Evolutionary conservation across 331 rosid genomes (phyloP).

Genomic region (Spiraea crenata): DNA sequence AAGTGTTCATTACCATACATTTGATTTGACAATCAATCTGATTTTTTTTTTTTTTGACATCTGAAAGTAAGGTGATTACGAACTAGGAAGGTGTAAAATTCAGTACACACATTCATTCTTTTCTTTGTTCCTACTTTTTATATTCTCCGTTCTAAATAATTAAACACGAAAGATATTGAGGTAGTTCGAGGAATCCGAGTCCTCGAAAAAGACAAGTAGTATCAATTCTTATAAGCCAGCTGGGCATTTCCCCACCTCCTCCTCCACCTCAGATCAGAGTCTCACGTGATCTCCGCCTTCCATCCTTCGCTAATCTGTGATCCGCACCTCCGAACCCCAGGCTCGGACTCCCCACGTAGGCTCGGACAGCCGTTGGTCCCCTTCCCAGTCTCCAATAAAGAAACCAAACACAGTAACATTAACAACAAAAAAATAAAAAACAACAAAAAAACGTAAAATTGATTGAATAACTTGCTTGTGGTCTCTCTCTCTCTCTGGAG

Average conservation of each 20-base stretch:
- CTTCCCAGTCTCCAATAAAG: conserved; percentile 43
- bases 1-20: no score
- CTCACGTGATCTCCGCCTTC: conserved; percentile 39
- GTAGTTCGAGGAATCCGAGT: no score
- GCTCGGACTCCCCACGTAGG: conserved; percentile 43
- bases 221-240: not conserved
- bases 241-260: not conserved
- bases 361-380: conserved; percentile 93
- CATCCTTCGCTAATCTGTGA: conserved; percentile 30
- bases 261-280: not conserved
- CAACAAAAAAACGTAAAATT: conserved; percentile 18
- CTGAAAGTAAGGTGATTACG: no score
- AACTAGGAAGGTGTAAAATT: no score
- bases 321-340: conserved; percentile 46
- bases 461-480: not conserved
- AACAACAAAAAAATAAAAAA: not conserved
- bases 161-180: no score
- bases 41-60: no score
- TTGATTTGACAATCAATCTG: no score
- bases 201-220: not conserved
- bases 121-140: no score
- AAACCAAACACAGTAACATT: conserved; percentile 15
- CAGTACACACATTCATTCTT: no score
- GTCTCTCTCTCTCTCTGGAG: no score
- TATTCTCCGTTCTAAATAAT: no score